Evolutionary conservation across 106 monocot genomes (phyloP), one percentile per base, ranked within the genome.

Genomic region (Amphibolis antarctica): DNA sequence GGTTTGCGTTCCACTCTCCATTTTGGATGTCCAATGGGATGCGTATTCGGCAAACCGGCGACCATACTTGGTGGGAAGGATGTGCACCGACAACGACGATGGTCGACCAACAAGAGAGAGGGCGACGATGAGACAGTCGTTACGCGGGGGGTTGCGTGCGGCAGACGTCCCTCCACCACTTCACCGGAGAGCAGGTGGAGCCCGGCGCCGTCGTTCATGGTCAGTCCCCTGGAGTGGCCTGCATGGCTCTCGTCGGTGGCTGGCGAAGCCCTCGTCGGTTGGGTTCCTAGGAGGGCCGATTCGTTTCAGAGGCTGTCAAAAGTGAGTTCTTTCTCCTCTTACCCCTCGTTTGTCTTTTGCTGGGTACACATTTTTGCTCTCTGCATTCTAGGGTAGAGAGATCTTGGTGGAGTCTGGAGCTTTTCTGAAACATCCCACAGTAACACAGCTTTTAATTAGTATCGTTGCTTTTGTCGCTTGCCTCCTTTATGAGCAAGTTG

Each of bases 301-400:
- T 81, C 79, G 15, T 85, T 81, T 61, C 66, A 79, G 72, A 85
- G 81, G 73, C 72, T 85, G 43, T 60, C 66, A 62, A 85, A 85
- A 81, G 81, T 30, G 24, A 9, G 46, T 43, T 23, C 44, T 51
- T 18, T 54, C n/a, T 5, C 22, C 18, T 43, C 25, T 10, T 6
- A 1, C n/a, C 30, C 36, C 0, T n/a, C 28, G 18, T 9, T 19
- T 17, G 10, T n/a, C n/a, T n/a, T n/a, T n/a, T n/a, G n/a, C n/a
- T 3, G n/a, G 21, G 2, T 22, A 4, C 1, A 53, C 10, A n/a
- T 24, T 19, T 21, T 22, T 22, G 11, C 10, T 53, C 21, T 2
- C 7, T 36, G 36, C 4, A 36, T 4, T 36, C 7, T n/a, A n/a
- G n/a, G n/a, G n/a, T n/a, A n/a, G n/a, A n/a, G n/a, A n/a, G n/a